Conservation (phyloP, 768 basidiomycete genomes). For the Trametes elegans region DNA sequence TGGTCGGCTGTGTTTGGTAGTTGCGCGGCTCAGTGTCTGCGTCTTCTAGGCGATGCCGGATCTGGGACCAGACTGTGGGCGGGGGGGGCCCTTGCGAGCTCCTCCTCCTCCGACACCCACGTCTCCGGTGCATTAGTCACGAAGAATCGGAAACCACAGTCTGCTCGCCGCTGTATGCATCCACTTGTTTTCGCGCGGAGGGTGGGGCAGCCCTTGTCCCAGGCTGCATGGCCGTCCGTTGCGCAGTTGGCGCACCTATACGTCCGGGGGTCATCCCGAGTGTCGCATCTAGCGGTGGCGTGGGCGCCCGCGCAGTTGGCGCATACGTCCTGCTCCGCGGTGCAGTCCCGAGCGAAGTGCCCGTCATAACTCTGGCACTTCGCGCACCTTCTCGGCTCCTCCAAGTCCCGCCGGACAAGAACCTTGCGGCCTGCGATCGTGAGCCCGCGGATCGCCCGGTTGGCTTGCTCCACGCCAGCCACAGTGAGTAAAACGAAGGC, state of each 20-base stretch:
- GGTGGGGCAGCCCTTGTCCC: slow-evolving; percentile 25
- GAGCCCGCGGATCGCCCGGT: slow-evolving; percentile 26
- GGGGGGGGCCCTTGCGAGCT: background rate
- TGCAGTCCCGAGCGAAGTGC: slow-evolving; percentile 19
- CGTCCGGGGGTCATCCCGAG: background rate
- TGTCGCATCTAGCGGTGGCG: slow-evolving; percentile 18
- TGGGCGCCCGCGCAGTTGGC: slow-evolving; percentile 24
- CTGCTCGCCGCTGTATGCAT: no score
- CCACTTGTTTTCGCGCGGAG: background rate
- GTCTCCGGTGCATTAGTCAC: slow-evolving; percentile 4
- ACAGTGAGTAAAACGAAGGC: slow-evolving; percentile 28
- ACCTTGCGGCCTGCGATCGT: slow-evolving; percentile 20
- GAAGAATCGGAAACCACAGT: slow-evolving; percentile 5
- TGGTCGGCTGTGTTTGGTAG: background rate
- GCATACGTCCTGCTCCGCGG: slow-evolving; percentile 9
- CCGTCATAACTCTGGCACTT: slow-evolving; percentile 26
- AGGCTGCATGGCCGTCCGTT: slow-evolving; percentile 28
- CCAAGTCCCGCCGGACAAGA: slow-evolving; percentile 7
- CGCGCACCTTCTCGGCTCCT: slow-evolving; percentile 27
- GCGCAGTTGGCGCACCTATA: slow-evolving; percentile 28
- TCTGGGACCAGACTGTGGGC: background rate
- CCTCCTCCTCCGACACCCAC: slow-evolving; percentile 6
- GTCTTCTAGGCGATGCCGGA: background rate
- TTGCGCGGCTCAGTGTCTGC: background rate
- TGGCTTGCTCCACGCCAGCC: slow-evolving; percentile 18